phyloP scores from a whole-genome alignment of 2,329 filamentous ascomycete species.

The Penicillium sp. region DNA sequence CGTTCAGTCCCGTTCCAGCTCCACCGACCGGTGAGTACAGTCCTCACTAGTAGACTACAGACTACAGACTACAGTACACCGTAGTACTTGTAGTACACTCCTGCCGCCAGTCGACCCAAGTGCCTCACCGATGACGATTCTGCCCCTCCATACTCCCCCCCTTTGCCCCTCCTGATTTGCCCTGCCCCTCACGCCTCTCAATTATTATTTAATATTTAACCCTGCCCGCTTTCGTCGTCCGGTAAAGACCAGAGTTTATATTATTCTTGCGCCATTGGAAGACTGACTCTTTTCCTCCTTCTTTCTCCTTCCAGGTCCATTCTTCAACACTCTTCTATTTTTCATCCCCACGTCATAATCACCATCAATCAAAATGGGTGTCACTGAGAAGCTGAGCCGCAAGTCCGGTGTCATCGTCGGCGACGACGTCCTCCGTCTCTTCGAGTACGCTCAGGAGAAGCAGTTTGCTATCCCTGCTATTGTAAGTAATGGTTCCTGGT shows the following conservation, averaged over 20 bases:
- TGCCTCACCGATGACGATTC: conserved; percentile 30
- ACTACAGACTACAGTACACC: no score
- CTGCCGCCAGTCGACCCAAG: background rate
- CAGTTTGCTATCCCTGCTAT: conserved; percentile 86
- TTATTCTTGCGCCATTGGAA: background rate
- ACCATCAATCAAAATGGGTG: conserved; percentile 43
- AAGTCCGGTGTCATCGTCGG: conserved; percentile 69
- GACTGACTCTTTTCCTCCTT: conserved; percentile 6
- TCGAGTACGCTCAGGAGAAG: conserved; percentile 86
- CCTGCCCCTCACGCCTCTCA: conserved; percentile 15
- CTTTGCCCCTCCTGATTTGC: conserved; percentile 4
- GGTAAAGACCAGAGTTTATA: conserved; percentile 25
- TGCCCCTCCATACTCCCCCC: conserved; percentile 19
- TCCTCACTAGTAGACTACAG: no score
- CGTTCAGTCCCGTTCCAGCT: conserved; percentile 30
- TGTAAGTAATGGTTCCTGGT: conserved; percentile 44
- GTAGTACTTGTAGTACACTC: no score
- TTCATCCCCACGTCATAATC: conserved; percentile 2
- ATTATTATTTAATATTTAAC: conserved; percentile 16
- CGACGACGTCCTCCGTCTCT: conserved; percentile 70
- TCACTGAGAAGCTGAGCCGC: conserved; percentile 59
- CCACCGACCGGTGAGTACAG: conserved; percentile 40
- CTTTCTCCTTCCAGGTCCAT: conserved; percentile 8
- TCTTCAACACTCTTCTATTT: background rate
- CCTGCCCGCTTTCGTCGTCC: conserved; percentile 28